Evolutionary conservation across 2,329 filamentous ascomycete species (phyloP).

Genomic region (Domatiomyces globalis): DNA sequence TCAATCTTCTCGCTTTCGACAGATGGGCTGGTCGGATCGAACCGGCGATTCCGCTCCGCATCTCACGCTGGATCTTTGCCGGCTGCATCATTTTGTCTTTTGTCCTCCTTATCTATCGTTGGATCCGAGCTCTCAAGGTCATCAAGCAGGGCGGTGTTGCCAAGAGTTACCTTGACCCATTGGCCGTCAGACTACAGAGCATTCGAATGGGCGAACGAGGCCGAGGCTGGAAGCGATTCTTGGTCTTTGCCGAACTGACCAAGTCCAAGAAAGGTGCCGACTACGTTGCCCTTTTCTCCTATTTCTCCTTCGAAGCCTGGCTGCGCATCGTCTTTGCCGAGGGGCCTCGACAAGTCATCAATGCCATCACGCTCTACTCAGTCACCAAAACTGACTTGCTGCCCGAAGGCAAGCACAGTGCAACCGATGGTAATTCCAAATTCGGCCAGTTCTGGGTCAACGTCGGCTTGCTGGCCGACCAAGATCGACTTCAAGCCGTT

Average conservation of each 20-base stretch:
- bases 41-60: conserved; percentile 58
- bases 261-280: conserved; percentile 83
- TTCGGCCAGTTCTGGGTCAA: conserved; percentile 73
- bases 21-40: conserved; percentile 75
- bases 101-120: conserved; percentile 65
- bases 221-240: conserved; percentile 72
- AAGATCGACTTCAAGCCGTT: conserved; percentile 64
- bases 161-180: conserved; percentile 76
- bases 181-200: conserved; percentile 74
- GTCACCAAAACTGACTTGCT: conserved; percentile 64
- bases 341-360: conserved; percentile 81
- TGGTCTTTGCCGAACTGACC: conserved; percentile 84
- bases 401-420: conserved; percentile 41
- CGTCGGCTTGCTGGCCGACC: conserved; percentile 54
- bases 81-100: conserved; percentile 85
- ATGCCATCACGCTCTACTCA: conserved; percentile 74
- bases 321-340: conserved; percentile 81
- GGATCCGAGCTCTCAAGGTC: conserved; percentile 62
- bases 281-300: conserved; percentile 80
- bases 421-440: conserved; percentile 44
- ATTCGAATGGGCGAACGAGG: conserved; percentile 55
- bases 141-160: conserved; percentile 76
- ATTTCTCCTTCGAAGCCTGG: conserved; percentile 74
- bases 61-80: conserved; percentile 91
- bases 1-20: conserved; percentile 80